phyloP scores from a whole-genome alignment of 2,329 filamentous ascomycete species.

The Nothomitra cinnamomea region DNA sequence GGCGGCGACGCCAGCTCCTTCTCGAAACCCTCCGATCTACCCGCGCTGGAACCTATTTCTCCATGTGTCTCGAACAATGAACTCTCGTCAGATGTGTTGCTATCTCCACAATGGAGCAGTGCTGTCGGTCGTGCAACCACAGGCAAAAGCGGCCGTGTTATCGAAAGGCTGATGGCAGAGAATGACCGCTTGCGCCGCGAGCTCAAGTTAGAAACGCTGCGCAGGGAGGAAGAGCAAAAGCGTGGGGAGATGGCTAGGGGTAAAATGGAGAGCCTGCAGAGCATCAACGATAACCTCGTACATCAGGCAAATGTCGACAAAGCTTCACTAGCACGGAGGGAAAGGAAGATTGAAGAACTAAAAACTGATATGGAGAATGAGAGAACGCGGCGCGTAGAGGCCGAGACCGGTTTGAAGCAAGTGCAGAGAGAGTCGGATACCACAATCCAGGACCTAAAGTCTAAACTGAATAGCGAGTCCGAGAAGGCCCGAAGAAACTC shows the following conservation, averaged over 20 bases:
- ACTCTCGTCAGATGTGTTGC: not conserved
- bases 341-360: slow-evolving; percentile 55
- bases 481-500: slow-evolving; percentile 1
- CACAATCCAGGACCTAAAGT: not conserved
- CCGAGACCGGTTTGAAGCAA: slow-evolving; percentile 3
- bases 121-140: slow-evolving; percentile 52
- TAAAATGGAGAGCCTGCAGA: slow-evolving; percentile 50
- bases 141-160: slow-evolving; percentile 61
- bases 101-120: slow-evolving; percentile 36
- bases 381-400: slow-evolving; percentile 19
- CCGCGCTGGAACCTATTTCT: not conserved
- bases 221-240: slow-evolving; percentile 54
- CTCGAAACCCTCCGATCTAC: not conserved
- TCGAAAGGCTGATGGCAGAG: slow-evolving; percentile 66
- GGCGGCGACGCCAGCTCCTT: not conserved
- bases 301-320: slow-evolving; percentile 57
- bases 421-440: slow-evolving; percentile 4
- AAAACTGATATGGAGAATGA: slow-evolving; percentile 47
- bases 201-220: slow-evolving; percentile 45
- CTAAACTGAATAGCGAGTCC: not conserved
- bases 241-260: slow-evolving; percentile 50
- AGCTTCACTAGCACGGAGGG: slow-evolving; percentile 51
- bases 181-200: slow-evolving; percentile 65
- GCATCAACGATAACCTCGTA: slow-evolving; percentile 51
- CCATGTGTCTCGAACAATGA: not conserved